Percentiles rank a stretch among this genome's conserved stretches.
Conservation (phyloP, 2,329 filamentous ascomycete genomes). For the Sordariomycetes sp. region DNA sequence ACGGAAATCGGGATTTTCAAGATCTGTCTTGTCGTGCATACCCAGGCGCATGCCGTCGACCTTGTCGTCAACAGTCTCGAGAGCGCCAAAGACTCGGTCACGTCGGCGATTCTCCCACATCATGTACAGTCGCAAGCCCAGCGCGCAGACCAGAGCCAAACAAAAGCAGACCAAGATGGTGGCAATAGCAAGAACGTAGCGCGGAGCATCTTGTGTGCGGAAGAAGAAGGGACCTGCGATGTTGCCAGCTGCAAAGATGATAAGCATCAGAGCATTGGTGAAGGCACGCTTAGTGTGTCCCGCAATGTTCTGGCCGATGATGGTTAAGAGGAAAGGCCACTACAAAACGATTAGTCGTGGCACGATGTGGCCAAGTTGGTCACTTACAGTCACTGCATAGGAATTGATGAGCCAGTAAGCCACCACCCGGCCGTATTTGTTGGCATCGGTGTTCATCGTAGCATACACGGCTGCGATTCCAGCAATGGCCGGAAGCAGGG, state of each 20-base stretch:
- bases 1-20: constrained; percentile 13
- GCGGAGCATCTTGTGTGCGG: constrained; percentile 12
- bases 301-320: constrained; percentile 24
- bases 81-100: constrained; percentile 8
- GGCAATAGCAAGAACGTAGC: constrained; percentile 13
- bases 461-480: constrained; percentile 13
- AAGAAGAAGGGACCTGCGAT: constrained; percentile 53
- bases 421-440: constrained; percentile 11
- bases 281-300: constrained; percentile 30
- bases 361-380: background rate
- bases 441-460: constrained; percentile 13
- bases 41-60: constrained; percentile 12
- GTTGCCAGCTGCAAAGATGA: constrained; percentile 54
- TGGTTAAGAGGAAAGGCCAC: constrained; percentile 12
- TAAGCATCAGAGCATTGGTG: constrained; percentile 35
- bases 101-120: constrained; percentile 20
- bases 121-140: constrained; percentile 16
- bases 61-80: constrained; percentile 8
- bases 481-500: constrained; percentile 14
- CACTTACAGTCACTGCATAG: constrained; percentile 14
- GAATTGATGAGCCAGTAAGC: constrained; percentile 15
- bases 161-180: constrained; percentile 13
- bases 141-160: constrained; percentile 16
- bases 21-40: constrained; percentile 15
- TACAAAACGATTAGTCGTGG: background rate